phyloP scores from a whole-genome alignment of 2,329 filamentous ascomycete genomes.

The Aureobasidium sp. region DNA sequence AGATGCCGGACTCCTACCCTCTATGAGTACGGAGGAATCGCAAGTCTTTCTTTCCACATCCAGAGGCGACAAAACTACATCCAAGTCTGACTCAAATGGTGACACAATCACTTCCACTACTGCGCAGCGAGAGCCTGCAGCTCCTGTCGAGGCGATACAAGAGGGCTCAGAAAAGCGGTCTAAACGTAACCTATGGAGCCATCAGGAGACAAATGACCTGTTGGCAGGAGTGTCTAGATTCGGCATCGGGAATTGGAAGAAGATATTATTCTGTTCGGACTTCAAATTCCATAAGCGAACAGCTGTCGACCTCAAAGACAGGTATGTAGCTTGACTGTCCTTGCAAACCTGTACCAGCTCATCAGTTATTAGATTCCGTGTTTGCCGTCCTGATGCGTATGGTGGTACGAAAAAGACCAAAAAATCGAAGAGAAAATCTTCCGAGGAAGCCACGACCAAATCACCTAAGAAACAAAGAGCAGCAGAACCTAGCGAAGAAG shows the following conservation, averaged over 20 bases:
- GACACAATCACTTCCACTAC: not conserved
- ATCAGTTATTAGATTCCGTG: conserved; percentile 38
- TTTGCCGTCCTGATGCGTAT: conserved; percentile 47
- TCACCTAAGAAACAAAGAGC: not conserved
- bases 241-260: conserved; percentile 59
- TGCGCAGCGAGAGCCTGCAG: not conserved
- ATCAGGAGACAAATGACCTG: conserved; percentile 54
- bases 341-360: conserved; percentile 24
- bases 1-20: conserved; percentile 53
- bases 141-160: not conserved
- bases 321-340: conserved; percentile 28
- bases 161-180: conserved; percentile 9
- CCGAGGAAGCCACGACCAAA: not conserved
- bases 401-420: conserved; percentile 23
- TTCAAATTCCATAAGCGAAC: conserved; percentile 52
- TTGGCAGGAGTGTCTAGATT: conserved; percentile 53
- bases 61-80: not conserved
- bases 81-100: not conserved
- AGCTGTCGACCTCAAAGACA: conserved; percentile 58
- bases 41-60: conserved; percentile 10
- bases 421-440: not conserved
- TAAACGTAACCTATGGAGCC: conserved; percentile 49
- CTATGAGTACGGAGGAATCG: conserved; percentile 46
- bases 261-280: conserved; percentile 51
- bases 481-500: not conserved